A percentile compares a stretch with the other conserved stretches of the same genome.
These are phyloP conservation scores for Leccinum subspadiceum DNA, from an alignment of 1,284 basidiomycete genomes.

Conservation along the genomic window DNA sequence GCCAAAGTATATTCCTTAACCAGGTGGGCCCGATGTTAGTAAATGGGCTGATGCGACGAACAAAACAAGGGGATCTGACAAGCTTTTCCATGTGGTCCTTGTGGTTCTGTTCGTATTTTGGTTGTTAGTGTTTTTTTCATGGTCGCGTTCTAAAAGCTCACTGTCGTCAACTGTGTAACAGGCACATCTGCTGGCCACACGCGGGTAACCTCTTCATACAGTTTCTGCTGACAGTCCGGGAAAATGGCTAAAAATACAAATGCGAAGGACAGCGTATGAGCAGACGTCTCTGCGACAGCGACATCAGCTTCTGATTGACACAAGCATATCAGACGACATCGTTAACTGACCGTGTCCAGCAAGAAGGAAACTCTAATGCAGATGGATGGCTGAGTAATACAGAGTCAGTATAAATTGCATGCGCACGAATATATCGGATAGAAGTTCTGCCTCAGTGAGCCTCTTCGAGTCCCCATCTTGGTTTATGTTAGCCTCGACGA, in stretches of 20 bases:
- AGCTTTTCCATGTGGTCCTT: constrained; percentile 37
- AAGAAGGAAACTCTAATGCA: constrained; percentile 38
- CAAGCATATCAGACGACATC: not conserved
- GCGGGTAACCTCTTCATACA: constrained; percentile 38
- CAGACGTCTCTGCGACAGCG: constrained; percentile 38
- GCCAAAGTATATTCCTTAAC: constrained; percentile 39
- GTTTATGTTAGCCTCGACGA: constrained; percentile 46
- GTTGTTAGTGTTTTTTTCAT: not conserved
- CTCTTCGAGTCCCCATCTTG: constrained; percentile 30
- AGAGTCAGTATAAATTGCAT: not conserved
- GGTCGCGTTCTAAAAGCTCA: not conserved
- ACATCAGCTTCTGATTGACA: not conserved
- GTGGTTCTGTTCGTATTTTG: constrained; percentile 30
- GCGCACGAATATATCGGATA: constrained; percentile 46
- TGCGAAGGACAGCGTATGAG: constrained; percentile 43
- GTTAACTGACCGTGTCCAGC: constrained; percentile 31
- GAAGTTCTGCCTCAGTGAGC: constrained; percentile 42
- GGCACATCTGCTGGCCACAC: constrained; percentile 35
- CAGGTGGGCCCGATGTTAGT: not conserved
- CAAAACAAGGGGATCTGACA: constrained; percentile 19
- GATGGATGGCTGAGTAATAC: not conserved
- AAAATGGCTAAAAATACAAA: constrained; percentile 43
- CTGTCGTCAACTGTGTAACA: constrained; percentile 18
- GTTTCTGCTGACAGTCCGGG: constrained; percentile 42
- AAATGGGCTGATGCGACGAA: not conserved